Percentiles rank a stretch among this genome's conserved stretches.
phyloP scores from a whole-genome alignment of 2,329 filamentous ascomycete species.

The Torrubiella hemipterigena region DNA sequence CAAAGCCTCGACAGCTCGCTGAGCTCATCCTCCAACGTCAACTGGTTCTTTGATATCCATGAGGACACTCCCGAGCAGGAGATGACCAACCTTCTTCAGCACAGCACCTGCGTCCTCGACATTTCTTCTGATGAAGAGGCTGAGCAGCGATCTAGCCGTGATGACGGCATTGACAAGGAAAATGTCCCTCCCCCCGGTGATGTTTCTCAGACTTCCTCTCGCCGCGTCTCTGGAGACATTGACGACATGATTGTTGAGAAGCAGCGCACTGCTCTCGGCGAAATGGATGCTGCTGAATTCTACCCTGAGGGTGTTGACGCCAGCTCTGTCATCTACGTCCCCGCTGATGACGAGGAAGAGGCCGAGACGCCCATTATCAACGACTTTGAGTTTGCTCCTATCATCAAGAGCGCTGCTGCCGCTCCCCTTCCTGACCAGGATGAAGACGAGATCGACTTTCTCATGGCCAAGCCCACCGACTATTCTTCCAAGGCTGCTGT shows the following conservation, averaged over 20 bases:
- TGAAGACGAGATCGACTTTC: slow-evolving; percentile 19
- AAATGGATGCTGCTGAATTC: slow-evolving; percentile 56
- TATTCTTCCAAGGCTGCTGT: slow-evolving; percentile 31
- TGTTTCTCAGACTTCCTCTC: slow-evolving; percentile 42
- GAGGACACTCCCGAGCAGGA: slow-evolving; percentile 86
- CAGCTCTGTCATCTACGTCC: slow-evolving; percentile 47
- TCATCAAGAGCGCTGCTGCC: slow-evolving; percentile 5
- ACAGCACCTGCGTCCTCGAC: slow-evolving; percentile 76
- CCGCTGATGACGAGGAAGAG: slow-evolving; percentile 42
- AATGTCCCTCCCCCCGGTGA: slow-evolving; percentile 71
- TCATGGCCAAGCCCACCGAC: slow-evolving; percentile 24
- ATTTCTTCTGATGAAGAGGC: slow-evolving; percentile 80
- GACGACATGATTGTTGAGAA: slow-evolving; percentile 53
- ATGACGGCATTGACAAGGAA: slow-evolving; percentile 71
- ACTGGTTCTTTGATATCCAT: slow-evolving; percentile 90
- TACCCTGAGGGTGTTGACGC: slow-evolving; percentile 55
- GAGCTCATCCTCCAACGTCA: slow-evolving; percentile 42
- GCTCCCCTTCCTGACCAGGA: slow-evolving; percentile 6
- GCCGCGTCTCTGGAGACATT: slow-evolving; percentile 16
- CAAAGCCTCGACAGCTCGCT: slow-evolving; percentile 16
- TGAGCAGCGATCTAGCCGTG: slow-evolving; percentile 38
- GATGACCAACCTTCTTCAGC: slow-evolving; percentile 85
- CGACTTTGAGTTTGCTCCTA: slow-evolving; percentile 10
- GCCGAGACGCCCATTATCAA: slow-evolving; percentile 7
- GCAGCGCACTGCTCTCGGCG: slow-evolving; percentile 51